Evolutionary conservation across 768 basidiomycete species (phyloP), one percentile per base, ranked within the genome.

Genomic region (Panaeolus papilionaceus): DNA sequence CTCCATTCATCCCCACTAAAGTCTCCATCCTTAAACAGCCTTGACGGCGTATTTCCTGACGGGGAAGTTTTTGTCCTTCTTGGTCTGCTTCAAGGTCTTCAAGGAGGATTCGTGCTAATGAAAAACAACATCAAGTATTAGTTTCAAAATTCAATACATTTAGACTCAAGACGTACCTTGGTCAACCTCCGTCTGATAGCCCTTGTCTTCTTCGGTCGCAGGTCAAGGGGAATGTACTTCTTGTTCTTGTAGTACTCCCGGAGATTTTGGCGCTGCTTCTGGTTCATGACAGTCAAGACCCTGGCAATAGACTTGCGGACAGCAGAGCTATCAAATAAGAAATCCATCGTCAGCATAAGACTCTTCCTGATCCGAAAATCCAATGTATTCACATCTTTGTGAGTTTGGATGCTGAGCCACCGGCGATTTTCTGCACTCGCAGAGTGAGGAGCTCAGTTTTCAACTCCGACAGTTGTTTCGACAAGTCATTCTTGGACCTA

Each of bases 301-400:
- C 98, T 95, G 71, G 98, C 98, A 78, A 99, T 94, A 71, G 95
- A 96, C 85, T 98, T 99, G 87, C 98, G 96, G 81, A 98, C 95
- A 72, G 92, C 87, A 81, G 91, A 89, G 82, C 98, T 99, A 71
- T 20, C 39, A 61, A 33, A 62, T 51, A 6, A 69, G 33, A 37
- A 45, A 54, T 14, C 40, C 23, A 28, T 68, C 23, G 26, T 54
- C 44, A 38, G 47, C 38, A 68, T 63, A 2, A 64, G 54, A 47
- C 63, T 63, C 47, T 54, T 66, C 11, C 40, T 23, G 58, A 38
- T 47, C 38, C 58, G 38, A 63, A 33, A 28, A 3, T 6, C 20
- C 47, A 47, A 38, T 3, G 3, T 64, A 87, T 92, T 75, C 81
- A 99, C 98, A 99, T 99, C 86, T 93, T 95, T 76, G 94, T 96